Conservation (phyloP, 257 asterid genomes). For the Jasminum sambac region DNA sequence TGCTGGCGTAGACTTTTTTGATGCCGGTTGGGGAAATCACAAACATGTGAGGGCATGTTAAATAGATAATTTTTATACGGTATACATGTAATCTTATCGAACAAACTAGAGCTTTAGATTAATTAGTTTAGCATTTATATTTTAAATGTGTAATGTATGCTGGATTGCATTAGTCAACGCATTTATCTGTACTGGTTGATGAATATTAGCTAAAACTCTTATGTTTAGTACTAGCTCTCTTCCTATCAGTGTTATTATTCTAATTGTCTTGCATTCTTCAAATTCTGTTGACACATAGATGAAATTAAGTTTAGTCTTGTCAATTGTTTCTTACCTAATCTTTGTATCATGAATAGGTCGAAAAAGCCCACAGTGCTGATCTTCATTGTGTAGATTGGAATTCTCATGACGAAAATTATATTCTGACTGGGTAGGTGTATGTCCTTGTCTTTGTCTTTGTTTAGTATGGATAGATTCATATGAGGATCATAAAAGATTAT, state of each 20-base stretch:
- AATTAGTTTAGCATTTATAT: neutral
- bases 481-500: neutral
- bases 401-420: slow-evolving; percentile 80
- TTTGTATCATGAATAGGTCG: slow-evolving; percentile 60
- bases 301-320: slow-evolving; percentile 15
- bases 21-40: neutral
- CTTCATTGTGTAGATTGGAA: slow-evolving; percentile 99
- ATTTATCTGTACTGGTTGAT: neutral
- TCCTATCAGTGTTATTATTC: slow-evolving; percentile 14
- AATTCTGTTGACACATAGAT: slow-evolving; percentile 17
- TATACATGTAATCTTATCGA: neutral
- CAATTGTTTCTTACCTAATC: slow-evolving; percentile 21
- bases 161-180: neutral
- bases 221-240: neutral
- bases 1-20: neutral
- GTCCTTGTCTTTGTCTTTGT: neutral
- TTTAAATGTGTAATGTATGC: neutral
- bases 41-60: neutral
- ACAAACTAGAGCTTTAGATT: neutral
- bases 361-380: slow-evolving; percentile 92
- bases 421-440: slow-evolving; percentile 91
- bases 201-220: neutral
- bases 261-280: slow-evolving; percentile 1
- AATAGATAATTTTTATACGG: neutral
- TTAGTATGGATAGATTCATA: neutral